Conservation (phyloP, 2,329 filamentous ascomycete species). For the Sporothrix variecibatus region DNA sequence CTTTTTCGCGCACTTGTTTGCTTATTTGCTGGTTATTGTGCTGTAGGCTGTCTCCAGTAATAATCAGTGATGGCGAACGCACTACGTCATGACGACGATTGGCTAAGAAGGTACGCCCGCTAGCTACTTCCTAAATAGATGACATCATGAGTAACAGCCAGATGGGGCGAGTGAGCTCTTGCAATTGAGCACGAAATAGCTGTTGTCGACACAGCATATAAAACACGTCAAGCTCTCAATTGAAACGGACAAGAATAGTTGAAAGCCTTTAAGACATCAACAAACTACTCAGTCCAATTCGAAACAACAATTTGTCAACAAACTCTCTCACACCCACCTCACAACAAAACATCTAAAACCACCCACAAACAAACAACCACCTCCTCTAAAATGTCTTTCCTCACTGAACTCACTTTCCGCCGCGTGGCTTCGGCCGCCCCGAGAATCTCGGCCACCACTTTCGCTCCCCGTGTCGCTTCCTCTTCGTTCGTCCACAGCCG, state of each 20-base stretch:
- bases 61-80: background rate
- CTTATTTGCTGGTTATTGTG: background rate
- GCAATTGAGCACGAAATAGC: background rate
- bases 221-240: constrained; percentile 5
- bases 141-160: constrained; percentile 13
- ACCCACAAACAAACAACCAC: background rate
- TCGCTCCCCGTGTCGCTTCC: background rate
- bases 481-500: background rate
- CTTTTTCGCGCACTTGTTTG: background rate
- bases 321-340: background rate
- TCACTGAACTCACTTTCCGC: constrained; percentile 50
- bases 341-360: background rate
- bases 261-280: background rate
- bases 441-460: constrained; percentile 43
- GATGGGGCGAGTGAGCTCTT: background rate
- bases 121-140: background rate
- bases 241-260: background rate
- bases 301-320: background rate
- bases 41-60: background rate
- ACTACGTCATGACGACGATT: constrained; percentile 16
- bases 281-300: background rate
- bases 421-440: constrained; percentile 43
- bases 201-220: background rate
- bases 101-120: constrained; percentile 5
- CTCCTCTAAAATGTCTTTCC: constrained; percentile 53